Evolutionary conservation across 352 stramenopile species (phyloP).

Genomic region (Nothophytophthora sp.): DNA sequence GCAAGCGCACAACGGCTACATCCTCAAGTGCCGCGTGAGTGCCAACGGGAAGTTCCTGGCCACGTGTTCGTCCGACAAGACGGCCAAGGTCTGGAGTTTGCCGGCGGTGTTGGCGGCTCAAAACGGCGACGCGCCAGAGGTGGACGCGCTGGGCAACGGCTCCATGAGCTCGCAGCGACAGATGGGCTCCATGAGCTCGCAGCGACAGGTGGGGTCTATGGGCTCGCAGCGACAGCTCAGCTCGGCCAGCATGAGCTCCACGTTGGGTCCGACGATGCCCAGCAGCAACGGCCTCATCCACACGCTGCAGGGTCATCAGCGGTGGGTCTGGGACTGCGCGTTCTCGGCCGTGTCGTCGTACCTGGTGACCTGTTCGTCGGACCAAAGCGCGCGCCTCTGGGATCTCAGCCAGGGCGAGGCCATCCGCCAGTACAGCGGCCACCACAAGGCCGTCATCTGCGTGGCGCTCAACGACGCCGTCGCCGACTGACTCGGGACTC

Average conservation of each 20-base stretch:
- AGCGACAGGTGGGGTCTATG: no score
- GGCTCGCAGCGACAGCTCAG: slow-evolving; percentile 26
- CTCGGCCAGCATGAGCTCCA: slow-evolving; percentile 35
- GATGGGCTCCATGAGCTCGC: slow-evolving; percentile 31
- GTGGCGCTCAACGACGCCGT: slow-evolving; percentile 88
- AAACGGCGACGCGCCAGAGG: slow-evolving; percentile 14
- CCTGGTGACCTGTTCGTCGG: slow-evolving; percentile 96
- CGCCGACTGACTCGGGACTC: slow-evolving; percentile 35
- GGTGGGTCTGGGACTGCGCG: slow-evolving; percentile 98
- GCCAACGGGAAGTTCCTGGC: slow-evolving; percentile 87
- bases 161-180: slow-evolving; percentile 32
- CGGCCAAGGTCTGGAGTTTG: slow-evolving; percentile 91
- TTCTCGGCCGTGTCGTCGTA: slow-evolving; percentile 99
- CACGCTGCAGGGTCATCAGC: slow-evolving; percentile 89
- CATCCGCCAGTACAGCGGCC: slow-evolving; percentile 88
- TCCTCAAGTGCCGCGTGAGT: slow-evolving; percentile 91
- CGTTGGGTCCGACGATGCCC: slow-evolving; percentile 17
- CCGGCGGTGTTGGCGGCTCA: slow-evolving; percentile 27
- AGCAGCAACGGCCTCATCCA: slow-evolving; percentile 62
- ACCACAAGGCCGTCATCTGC: slow-evolving; percentile 91
- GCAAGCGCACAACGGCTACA: slow-evolving; percentile 91
- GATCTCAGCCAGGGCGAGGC: slow-evolving; percentile 92
- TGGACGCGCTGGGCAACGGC: slow-evolving; percentile 29
- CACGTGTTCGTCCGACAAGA: slow-evolving; percentile 94
- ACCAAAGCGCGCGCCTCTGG: slow-evolving; percentile 97